These are phyloP conservation scores for Ascomycota sp. DNA, from an alignment of 2,329 filamentous ascomycete species.

Conservation along the genomic window DNA sequence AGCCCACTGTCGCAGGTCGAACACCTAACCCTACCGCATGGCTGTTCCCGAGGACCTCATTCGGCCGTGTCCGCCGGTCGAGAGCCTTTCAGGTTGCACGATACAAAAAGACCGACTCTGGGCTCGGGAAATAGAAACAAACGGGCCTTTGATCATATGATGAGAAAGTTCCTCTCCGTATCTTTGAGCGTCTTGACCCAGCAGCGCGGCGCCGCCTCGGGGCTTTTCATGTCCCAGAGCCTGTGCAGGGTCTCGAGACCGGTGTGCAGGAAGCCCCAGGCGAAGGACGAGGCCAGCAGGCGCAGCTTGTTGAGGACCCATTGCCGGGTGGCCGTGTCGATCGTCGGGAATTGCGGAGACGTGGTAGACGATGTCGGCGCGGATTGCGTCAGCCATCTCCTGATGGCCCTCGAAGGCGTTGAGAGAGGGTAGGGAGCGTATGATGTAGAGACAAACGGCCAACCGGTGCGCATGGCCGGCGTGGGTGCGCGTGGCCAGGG, in stretches of 20 bases:
- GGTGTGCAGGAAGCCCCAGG: slow-evolving; percentile 28
- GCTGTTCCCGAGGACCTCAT: too few species aligned
- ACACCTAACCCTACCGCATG: too few species aligned
- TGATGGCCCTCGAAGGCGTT: slow-evolving; percentile 8
- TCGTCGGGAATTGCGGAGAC: slow-evolving; percentile 24
- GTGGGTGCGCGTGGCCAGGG: slow-evolving; percentile 16
- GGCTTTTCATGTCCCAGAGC: slow-evolving; percentile 20
- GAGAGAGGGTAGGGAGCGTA: slow-evolving; percentile 16
- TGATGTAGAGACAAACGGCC: slow-evolving; percentile 24
- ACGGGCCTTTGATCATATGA: slow-evolving; percentile 10
- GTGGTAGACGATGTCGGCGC: slow-evolving; percentile 23
- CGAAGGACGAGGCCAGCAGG: slow-evolving; percentile 17
- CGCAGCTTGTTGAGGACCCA: slow-evolving; percentile 28
- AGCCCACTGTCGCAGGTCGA: too few species aligned
- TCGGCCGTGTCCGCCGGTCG: too few species aligned
- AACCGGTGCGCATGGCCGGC: slow-evolving; percentile 22
- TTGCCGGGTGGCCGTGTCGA: slow-evolving; percentile 16
- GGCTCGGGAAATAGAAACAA: background rate
- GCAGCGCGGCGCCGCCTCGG: slow-evolving; percentile 10
- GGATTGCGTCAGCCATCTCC: slow-evolving; percentile 14
- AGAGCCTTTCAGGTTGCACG: too few species aligned
- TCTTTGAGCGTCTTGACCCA: slow-evolving; percentile 25
- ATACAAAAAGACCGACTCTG: too few species aligned
- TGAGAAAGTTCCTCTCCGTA: slow-evolving; percentile 20
- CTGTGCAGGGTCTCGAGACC: slow-evolving; percentile 22